Base-by-base conservation (phyloP, 352 stramenopile genomes). In the Globisporangium nodosum region DNA sequence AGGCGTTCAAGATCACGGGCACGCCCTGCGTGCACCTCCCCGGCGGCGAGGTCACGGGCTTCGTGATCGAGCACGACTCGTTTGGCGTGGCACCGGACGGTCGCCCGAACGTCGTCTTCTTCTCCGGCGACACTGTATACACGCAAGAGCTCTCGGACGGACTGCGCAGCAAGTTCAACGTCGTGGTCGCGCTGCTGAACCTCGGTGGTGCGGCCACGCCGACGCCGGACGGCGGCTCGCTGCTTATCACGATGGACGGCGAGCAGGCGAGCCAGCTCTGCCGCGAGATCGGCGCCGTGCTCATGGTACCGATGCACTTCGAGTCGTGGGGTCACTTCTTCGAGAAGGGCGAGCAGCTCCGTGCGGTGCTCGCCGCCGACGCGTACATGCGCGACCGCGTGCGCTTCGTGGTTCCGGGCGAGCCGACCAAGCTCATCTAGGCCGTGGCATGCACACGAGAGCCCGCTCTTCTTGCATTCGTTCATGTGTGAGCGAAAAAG, bases 301-400 rank as follows among this genome's bases (percentile, higher is more conserved):
- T 69, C 30, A 61, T 79, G 52, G 66, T 76, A 3, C 71, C 71
- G 27, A 47, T 80, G 42, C 71, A 77, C 61, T 80, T 70, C 27
- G 63, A 75, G 52, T 77, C 71, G 49, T 80, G 71, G 71, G 33
- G 35, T 15, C 71, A 80, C 61, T 77, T 80, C 52, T 43, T 42
- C 1, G 50, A 76, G 46, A 40, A 56, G 0, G 31, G 46, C 5
- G 52, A 63, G 16, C 56, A 59, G 8, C 39, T 58, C 18, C 61
- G 54, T 42, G 45, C 20, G 5, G 49, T 62, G 31, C 7, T 75
- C 12, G n/a, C 31, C 5, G 52, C 58, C 3, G 58, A 64, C 57
- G 54, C 47, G 3, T 43, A 12, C 8, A 42, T 75, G 5, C 70
- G 71, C 57, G 58, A 67, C 52, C 69, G 68, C 35, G 51, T 75